A percentile compares a stretch with the other conserved stretches of the same genome.
phyloP scores from a whole-genome alignment of 2,329 filamentous ascomycete genomes.

The Paracorniculantispora psalliotae region DNA sequence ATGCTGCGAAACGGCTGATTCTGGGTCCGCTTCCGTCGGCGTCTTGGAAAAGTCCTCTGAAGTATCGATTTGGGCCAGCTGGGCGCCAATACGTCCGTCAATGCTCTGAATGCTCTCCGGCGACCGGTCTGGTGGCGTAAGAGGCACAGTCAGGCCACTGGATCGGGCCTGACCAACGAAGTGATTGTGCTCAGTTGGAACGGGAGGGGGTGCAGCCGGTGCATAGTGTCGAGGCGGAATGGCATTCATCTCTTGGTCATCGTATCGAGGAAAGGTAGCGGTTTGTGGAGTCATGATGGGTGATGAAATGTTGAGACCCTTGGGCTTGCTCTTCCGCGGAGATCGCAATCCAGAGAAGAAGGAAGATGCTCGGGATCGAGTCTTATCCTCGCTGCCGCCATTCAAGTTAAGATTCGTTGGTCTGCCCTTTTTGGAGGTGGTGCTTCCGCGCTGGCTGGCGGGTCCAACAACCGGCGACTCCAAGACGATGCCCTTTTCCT shows the following conservation, averaged over 20 bases:
- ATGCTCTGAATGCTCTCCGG: slow-evolving; percentile 44
- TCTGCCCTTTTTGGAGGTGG: slow-evolving; percentile 43
- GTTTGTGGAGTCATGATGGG: slow-evolving; percentile 62
- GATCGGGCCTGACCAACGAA: slow-evolving; percentile 23
- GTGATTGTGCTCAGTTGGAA: slow-evolving; percentile 44
- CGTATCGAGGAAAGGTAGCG: slow-evolving; percentile 51
- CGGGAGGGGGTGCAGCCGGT: slow-evolving; percentile 51
- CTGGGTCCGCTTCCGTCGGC: slow-evolving; percentile 41
- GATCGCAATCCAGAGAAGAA: slow-evolving; percentile 58
- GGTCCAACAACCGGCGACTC: slow-evolving; percentile 32
- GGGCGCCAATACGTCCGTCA: slow-evolving; percentile 48
- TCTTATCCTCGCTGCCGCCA: slow-evolving; percentile 40
- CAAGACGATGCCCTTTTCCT: slow-evolving; percentile 49
- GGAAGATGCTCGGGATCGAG: slow-evolving; percentile 53
- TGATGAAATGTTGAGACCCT: slow-evolving; percentile 56
- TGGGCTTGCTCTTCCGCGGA: slow-evolving; percentile 48
- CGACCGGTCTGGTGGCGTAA: slow-evolving; percentile 32
- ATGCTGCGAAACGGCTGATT: slow-evolving; percentile 47
- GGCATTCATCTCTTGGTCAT: slow-evolving; percentile 51
- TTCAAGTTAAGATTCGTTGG: slow-evolving; percentile 46
- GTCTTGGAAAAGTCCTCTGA: slow-evolving; percentile 34
- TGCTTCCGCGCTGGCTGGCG: slow-evolving; percentile 23
- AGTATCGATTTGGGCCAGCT: slow-evolving; percentile 30
- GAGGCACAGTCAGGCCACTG: slow-evolving; percentile 20
- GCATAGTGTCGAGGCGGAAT: slow-evolving; percentile 56